Conservation (phyloP, 331 rosid genomes). For the Pyracantha coccinea region DNA sequence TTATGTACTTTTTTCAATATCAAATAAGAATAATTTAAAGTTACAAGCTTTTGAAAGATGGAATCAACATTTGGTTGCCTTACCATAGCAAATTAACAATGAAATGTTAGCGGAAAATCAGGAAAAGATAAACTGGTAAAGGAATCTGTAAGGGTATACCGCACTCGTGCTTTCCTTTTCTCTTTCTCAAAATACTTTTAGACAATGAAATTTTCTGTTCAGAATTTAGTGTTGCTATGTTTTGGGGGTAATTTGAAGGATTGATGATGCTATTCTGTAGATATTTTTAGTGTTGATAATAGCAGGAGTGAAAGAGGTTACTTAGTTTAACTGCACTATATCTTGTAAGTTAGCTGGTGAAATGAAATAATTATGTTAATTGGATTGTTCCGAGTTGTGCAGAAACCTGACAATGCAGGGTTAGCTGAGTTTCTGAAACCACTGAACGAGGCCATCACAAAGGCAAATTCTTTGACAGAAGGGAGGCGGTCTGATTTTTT, state of each 20-base stretch:
- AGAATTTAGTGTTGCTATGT: background rate
- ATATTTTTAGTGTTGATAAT: background rate
- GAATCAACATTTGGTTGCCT: background rate
- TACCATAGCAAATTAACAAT: background rate
- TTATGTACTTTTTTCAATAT: background rate
- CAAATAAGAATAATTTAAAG: background rate
- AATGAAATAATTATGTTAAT: conserved; percentile 1
- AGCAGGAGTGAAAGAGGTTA: background rate
- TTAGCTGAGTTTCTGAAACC: conserved; percentile 83
- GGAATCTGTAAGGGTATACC: background rate
- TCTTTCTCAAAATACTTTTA: background rate
- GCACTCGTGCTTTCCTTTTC: background rate
- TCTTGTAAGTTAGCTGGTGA: background rate
- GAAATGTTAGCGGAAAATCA: background rate
- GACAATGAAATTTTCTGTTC: background rate
- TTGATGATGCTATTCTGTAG: no score
- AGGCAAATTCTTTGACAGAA: conserved; percentile 62
- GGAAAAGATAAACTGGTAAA: background rate
- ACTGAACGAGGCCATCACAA: conserved; percentile 54
- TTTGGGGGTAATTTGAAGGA: no score
- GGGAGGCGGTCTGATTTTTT: conserved; percentile 84
- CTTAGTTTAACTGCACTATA: background rate
- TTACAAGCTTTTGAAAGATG: background rate
- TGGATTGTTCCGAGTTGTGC: conserved; percentile 17
- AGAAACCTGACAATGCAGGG: conserved; percentile 79